These are phyloP conservation scores for Trichoderma gracile DNA, from an alignment of 2,329 filamentous ascomycete species.

Conservation along the genomic window DNA sequence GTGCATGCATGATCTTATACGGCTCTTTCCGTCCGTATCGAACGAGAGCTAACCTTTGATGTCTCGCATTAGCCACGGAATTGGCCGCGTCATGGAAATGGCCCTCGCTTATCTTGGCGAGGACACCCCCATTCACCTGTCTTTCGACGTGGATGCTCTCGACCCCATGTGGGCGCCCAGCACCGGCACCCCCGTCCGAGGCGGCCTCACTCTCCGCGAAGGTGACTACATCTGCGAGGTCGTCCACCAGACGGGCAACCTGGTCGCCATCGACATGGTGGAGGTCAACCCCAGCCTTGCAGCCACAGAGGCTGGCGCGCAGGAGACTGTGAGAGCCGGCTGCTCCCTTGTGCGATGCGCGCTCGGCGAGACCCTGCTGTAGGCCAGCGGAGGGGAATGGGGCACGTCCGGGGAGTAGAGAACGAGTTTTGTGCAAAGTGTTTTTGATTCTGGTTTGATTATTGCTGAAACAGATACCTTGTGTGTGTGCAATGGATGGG, in stretches of 20 bases:
- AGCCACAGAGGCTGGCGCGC: constrained; percentile 63
- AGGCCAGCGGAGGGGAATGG: constrained; percentile 61
- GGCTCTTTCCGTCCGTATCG: no score
- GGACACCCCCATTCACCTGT: constrained; percentile 95
- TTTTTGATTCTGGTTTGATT: constrained; percentile 3
- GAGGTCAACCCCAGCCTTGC: constrained; percentile 78
- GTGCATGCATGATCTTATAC: constrained; percentile 33
- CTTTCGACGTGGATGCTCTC: constrained; percentile 94
- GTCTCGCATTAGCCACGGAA: constrained; percentile 66
- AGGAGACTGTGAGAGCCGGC: constrained; percentile 85
- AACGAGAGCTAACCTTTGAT: background rate
- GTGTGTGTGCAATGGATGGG: background rate
- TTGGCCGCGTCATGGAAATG: constrained; percentile 96
- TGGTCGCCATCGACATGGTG: constrained; percentile 79
- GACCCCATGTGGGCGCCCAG: constrained; percentile 96
- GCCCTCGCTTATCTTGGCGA: constrained; percentile 92
- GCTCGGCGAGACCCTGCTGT: constrained; percentile 87
- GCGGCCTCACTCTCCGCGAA: constrained; percentile 88
- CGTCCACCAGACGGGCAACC: constrained; percentile 75
- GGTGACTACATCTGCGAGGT: constrained; percentile 95
- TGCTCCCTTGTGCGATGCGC: constrained; percentile 91
- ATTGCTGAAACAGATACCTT: constrained; percentile 10
- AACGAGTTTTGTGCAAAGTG: no score
- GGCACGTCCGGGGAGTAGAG: no score
- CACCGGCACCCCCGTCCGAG: constrained; percentile 91